Base-by-base conservation (phyloP, 306 rosid genomes). In the Dalbergia cultrata region DNA sequence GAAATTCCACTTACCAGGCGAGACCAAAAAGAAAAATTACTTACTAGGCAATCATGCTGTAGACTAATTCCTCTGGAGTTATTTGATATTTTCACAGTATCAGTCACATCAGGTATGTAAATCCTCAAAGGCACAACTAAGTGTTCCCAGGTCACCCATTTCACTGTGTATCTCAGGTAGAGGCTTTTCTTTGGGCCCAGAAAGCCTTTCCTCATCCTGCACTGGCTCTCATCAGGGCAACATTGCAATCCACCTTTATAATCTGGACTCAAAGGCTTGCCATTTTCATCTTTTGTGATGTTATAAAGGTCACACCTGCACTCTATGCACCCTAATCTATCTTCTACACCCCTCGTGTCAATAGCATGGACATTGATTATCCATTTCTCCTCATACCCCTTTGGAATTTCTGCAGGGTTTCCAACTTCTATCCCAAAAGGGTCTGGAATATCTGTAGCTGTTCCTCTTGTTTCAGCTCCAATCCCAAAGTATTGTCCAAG, bases 381-480 rank as follows among this genome's bases (percentile, higher is more conserved):
- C 98, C 97, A 94, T 37, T 81, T 80, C 83, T 94, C 95, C 59
- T 86, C 90, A 66, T 85, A 87, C 18, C 92, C 95, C 3, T 74
- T 35, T 31, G 95, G 91, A 76, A 88, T 74, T 43, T 85, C 81
- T 10, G 57, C 72, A 34, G 89, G 89, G 83, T 92, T 85, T 10
- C 98, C 97, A 52, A 84, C 34, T 79, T 89, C 94, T 8, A 90
- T 56, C 3, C 94, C 98, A 84, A 57, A 92, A 60, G 98, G 97
- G 26, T 85, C 85, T 0, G 97, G 98, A 66, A 92, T 82, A 49
- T 80, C 37, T 2, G 88, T 88, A 3, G 74, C 7, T 4, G 92
- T 92, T 64, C 67, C 82, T 16, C 97, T 80, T 14, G 97, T 87
- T 60, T 92, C 95, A 2, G 97, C 81, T 76, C 98, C 97, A 33